Conservation (phyloP, 139 green algal species). For the Auxenochlorella pyrenoidosa region DNA sequence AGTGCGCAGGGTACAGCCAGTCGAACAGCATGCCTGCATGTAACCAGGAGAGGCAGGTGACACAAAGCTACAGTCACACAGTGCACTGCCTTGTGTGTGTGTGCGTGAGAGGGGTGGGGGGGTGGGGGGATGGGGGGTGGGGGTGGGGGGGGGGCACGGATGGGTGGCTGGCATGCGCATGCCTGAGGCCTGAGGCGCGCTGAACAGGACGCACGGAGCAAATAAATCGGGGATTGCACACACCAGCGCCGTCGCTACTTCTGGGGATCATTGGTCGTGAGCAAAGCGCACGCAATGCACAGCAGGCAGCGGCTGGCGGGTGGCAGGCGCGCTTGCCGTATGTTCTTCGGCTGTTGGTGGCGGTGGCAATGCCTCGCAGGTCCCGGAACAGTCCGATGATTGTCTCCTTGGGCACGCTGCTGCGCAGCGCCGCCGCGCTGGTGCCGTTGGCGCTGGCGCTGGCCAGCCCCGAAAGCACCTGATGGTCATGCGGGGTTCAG, state of each 20-base stretch:
- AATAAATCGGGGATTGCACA: no score
- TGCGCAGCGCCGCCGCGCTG: constrained; percentile 57
- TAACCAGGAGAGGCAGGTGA: not conserved
- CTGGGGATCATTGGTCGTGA: no score
- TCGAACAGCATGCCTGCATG: constrained; percentile 89
- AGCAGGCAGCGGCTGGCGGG: not conserved
- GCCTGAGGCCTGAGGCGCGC: no score
- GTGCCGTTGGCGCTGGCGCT: constrained; percentile 49
- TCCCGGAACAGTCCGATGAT: constrained; percentile 94
- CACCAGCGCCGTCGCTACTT: no score
- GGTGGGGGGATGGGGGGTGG: not conserved
- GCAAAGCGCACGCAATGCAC: not conserved
- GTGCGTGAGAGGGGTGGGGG: no score
- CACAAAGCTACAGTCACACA: not conserved
- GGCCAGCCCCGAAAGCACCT: constrained; percentile 64
- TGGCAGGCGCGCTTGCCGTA: constrained; percentile 56
- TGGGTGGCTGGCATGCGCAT: no score
- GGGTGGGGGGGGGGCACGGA: not conserved
- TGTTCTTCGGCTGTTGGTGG: constrained; percentile 84
- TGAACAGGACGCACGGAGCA: no score
- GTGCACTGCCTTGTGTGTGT: no score
- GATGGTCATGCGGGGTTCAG: not conserved
- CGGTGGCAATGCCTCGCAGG: constrained; percentile 90
- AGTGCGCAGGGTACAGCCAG: constrained; percentile 96
- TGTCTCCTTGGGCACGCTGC: constrained; percentile 64